phyloP scores from a whole-genome alignment of 2,329 filamentous ascomycete genomes.

The Fusarium equiseti region DNA sequence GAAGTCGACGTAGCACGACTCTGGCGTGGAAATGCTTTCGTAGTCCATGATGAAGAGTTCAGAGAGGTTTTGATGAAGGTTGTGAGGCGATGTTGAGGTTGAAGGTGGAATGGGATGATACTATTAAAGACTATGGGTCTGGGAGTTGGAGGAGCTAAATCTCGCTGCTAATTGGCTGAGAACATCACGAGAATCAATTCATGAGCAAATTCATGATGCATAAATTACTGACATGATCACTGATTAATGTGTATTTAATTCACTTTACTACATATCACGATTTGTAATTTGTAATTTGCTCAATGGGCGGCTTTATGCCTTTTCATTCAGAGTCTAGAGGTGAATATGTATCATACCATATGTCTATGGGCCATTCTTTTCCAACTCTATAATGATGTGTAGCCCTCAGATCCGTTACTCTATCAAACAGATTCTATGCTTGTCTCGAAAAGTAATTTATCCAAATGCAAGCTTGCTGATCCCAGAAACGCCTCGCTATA shows the following conservation, averaged over 20 bases:
- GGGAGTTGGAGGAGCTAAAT: constrained; percentile 1
- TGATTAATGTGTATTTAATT: background rate
- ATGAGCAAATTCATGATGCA: constrained; percentile 34
- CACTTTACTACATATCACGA: background rate
- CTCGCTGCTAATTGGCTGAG: constrained; percentile 37
- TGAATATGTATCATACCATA: constrained; percentile 4
- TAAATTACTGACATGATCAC: constrained; percentile 19
- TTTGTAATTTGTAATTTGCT: background rate
- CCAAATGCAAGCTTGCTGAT: constrained; percentile 27
- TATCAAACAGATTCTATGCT: constrained; percentile 1
- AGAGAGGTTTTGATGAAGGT: background rate
- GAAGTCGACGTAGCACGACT: constrained; percentile 87
- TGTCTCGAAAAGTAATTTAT: constrained; percentile 13
- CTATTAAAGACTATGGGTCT: constrained; percentile 10
- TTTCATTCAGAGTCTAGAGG: constrained; percentile 27
- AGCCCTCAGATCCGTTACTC: background rate
- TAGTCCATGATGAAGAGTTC: constrained; percentile 56
- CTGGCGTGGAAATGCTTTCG: constrained; percentile 71
- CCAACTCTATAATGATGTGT: constrained; percentile 10
- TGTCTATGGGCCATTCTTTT: constrained; percentile 14
- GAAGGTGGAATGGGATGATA: background rate
- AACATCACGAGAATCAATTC: constrained; percentile 12
- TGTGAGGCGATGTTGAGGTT: background rate
- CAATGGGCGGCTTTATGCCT: constrained; percentile 13
- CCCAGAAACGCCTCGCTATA: constrained; percentile 45